phyloP scores from a whole-genome alignment of 768 basidiomycete species.

The Hydnum rufescens region DNA sequence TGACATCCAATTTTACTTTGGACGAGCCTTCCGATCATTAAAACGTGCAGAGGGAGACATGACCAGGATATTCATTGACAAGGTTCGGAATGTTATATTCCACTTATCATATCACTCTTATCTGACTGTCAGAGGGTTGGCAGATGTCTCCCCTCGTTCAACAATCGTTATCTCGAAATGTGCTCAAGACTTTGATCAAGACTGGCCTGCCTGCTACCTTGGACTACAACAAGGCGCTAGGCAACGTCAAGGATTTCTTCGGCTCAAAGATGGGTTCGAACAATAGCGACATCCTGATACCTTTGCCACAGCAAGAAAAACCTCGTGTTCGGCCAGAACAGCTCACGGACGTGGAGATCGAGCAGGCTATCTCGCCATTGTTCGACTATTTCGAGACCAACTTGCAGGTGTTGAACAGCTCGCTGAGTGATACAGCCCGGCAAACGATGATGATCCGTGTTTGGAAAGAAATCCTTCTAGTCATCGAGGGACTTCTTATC shows the following conservation, averaged over 20 bases:
- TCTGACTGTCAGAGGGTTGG: background rate
- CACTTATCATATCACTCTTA: background rate
- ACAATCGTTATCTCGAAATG: slow-evolving; percentile 57
- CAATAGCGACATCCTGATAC: slow-evolving; percentile 50
- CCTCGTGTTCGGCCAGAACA: slow-evolving; percentile 40
- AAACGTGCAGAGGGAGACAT: slow-evolving; percentile 91
- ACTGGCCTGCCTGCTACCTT: slow-evolving; percentile 29
- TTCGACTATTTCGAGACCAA: slow-evolving; percentile 97
- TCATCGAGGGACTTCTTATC: slow-evolving; percentile 75
- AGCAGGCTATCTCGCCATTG: slow-evolving; percentile 72
- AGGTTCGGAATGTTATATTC: slow-evolving; percentile 30
- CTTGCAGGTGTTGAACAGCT: slow-evolving; percentile 74
- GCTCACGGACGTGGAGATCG: slow-evolving; percentile 83
- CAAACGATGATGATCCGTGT: slow-evolving; percentile 81
- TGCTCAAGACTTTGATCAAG: slow-evolving; percentile 66
- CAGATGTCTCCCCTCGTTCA: slow-evolving; percentile 91
- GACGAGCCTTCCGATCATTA: slow-evolving; percentile 79
- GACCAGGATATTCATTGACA: slow-evolving; percentile 91
- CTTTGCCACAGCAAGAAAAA: slow-evolving; percentile 54
- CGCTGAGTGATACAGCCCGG: slow-evolving; percentile 65
- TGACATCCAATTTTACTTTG: slow-evolving; percentile 94
- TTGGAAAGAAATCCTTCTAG: slow-evolving; percentile 86
- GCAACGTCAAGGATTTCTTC: slow-evolving; percentile 65
- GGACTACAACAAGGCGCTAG: slow-evolving; percentile 80
- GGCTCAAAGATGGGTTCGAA: slow-evolving; percentile 51